Conservation (phyloP, 176 grass and related monocot genomes). For the maize (Zea mays) region Zm-B73-REFERENCE-NAM-5.0 NC_050096.1:71112501-71113000, state of each 20-base stretch:
- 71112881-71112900: constrained; percentile 22
- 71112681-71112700: constrained; percentile 58
- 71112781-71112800: constrained; percentile 93
- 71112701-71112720: constrained; percentile 37
- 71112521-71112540: neutral
- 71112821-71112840: constrained; percentile 90
- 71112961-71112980: constrained; percentile 70
- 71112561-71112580: neutral
- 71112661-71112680: constrained; percentile 94
- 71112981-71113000: constrained; percentile 88
- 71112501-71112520: neutral
- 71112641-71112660: constrained; percentile 62
- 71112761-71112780: constrained; percentile 82
- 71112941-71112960: constrained; percentile 23
- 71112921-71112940: constrained; percentile 50
- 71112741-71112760: constrained; percentile 91
- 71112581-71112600: neutral
- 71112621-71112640: constrained; percentile 77
- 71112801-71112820: constrained; percentile 94
- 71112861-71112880: constrained; percentile 51
- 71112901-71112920: constrained; percentile 59
- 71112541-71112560: constrained; percentile 16
- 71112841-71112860: constrained; percentile 78
- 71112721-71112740: constrained; percentile 65
- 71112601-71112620: constrained; percentile 78